Evolutionary conservation across 2,329 filamentous ascomycete species (phyloP).

Genomic region (Cadophora malorum): DNA sequence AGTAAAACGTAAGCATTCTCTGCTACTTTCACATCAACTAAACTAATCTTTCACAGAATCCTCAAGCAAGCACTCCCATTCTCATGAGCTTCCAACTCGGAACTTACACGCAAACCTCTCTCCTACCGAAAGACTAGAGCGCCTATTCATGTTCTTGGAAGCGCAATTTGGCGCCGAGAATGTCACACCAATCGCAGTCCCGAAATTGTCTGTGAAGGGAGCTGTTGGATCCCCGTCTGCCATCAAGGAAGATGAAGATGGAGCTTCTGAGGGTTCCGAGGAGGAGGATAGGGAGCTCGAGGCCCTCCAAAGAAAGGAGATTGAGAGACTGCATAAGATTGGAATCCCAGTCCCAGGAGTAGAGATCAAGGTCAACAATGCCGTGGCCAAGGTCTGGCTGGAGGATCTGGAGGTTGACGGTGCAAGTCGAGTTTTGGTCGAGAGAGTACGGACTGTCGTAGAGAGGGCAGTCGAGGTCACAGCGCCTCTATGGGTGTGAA

Average conservation of each 20-base stretch:
- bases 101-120: constrained; percentile 79
- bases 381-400: constrained; percentile 87
- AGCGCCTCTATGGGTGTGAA: constrained; percentile 64
- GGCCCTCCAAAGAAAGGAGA: constrained; percentile 61
- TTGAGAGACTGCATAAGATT: constrained; percentile 79
- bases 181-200: constrained; percentile 74
- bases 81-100: constrained; percentile 56
- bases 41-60: constrained; percentile 54
- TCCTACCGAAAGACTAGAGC: constrained; percentile 78
- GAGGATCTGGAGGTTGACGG: constrained; percentile 93
- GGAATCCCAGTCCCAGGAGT: constrained; percentile 93
- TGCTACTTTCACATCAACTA: constrained; percentile 33
- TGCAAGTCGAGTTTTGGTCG: constrained; percentile 75
- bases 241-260: constrained; percentile 35
- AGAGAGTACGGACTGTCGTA: constrained; percentile 86
- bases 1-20: constrained; percentile 74
- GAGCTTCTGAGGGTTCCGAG: constrained; percentile 42
- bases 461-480: constrained; percentile 90
- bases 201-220: constrained; percentile 58
- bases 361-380: constrained; percentile 85
- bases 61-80: constrained; percentile 61
- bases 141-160: constrained; percentile 95
- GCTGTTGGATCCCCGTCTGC: constrained; percentile 38
- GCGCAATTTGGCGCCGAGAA: constrained; percentile 90
- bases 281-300: constrained; percentile 48